These are phyloP conservation scores for Citrus mangshanensis DNA, from an alignment of 345 rosid species.

Conservation along the genomic window DNA sequence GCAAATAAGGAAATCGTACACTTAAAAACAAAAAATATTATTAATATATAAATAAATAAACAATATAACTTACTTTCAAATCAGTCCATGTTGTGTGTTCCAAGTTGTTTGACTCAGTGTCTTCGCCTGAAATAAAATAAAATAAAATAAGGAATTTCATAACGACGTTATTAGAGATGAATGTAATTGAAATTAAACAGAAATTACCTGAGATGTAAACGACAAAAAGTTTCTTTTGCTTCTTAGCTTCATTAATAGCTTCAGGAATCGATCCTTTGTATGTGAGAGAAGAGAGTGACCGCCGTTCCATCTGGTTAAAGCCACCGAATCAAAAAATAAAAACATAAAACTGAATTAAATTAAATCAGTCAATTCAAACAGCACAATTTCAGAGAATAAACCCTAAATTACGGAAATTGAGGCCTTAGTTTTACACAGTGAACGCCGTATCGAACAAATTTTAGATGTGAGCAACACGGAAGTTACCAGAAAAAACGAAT, in stretches of 20 bases:
- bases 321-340: neutral
- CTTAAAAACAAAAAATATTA: neutral
- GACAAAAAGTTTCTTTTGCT: conserved; percentile 75
- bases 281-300: conserved; percentile 44
- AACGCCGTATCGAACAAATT: neutral
- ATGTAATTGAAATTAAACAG: neutral
- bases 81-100: conserved; percentile 63
- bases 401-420: neutral
- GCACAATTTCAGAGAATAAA: neutral
- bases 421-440: neutral
- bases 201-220: conserved; percentile 76
- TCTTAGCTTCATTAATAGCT: conserved; percentile 68
- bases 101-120: conserved; percentile 50
- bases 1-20: neutral
- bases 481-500: neutral
- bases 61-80: conserved; percentile 32
- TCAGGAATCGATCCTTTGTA: conserved; percentile 69
- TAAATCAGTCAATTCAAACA: neutral
- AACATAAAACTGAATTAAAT: neutral
- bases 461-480: neutral
- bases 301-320: conserved; percentile 54
- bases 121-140: conserved; percentile 42
- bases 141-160: neutral
- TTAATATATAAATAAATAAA: neutral
- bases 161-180: neutral